Base-by-base conservation (phyloP, 345 rosid species). In the Lumnitzera racemosa region DNA sequence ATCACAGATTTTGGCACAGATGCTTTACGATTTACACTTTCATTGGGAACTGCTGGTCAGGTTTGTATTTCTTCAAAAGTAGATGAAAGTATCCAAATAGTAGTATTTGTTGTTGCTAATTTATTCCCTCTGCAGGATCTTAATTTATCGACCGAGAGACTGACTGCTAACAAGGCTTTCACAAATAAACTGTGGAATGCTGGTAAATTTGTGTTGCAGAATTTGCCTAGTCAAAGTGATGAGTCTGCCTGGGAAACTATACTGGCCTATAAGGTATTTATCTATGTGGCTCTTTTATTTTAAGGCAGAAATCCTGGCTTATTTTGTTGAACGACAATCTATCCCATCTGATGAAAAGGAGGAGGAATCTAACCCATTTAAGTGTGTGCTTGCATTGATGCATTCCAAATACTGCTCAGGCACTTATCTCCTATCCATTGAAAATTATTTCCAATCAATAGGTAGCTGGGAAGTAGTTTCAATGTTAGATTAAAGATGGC, bases 111-210 rank as follows among this genome's bases (percentile, higher is more conserved):
- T 69, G 46, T 63, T 71, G 5, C 67, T 51, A 63, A 63, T 55
- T 60, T 43, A 5, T 36, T 9, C 43, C 27, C 56, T 69, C 56
- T 74, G 55, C 74, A 92, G 98, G 98, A 92, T 71, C 87, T 92
- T 58, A 92, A 86, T 79, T 80, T 92, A 74, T 92, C 97, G 24
- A 78, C 82, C 52, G 98, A 92, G 78, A 89, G 96, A 77, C 78
- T 92, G 81, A 84, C 91, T 59, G 83, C 97, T 53, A 92, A 89
- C 81, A 92, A 89, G 75, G 94, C 94, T 58, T 92, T 92, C 76
- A 92, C 97, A 41, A 92, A 92, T 76, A 92, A 92, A 76, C 72
- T 92, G 41, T 92, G 98, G 98, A 92, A 92, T 82, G 98, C 98
- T 70, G 96, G 98, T 66, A 92, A 92, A 82, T 92, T 89, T 75